Base-by-base conservation (phyloP, 139 green algal genomes). In the Tetradesmus lagerheimii region DNA sequence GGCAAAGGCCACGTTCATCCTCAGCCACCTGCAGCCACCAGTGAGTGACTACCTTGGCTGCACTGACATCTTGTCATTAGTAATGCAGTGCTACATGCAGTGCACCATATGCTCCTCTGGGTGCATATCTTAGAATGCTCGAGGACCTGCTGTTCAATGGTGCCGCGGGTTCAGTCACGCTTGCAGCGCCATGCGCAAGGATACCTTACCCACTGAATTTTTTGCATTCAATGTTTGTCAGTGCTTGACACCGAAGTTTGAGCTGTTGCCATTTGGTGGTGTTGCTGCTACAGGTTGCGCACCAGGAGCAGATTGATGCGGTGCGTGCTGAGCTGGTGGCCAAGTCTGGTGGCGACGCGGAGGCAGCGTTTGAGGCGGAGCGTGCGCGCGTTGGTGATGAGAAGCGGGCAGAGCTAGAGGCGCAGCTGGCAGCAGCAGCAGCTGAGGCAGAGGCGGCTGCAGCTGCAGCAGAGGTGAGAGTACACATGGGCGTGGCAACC, bases 1-100 rank as follows among this genome's bases (percentile, higher is more conserved):
- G 43, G 20, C 1, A 16, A 91, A 91, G 78, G 89, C 92, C 23
- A 91, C 86, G n/a, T 94, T 93, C 87, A 92, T 94, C 31, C 91
- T 95, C 16, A 84, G 23, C 0, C 47, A 93, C 71, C 82, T 95
- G 64, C 76, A 93, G 85, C 90, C 87, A 14, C 76, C 80, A 6
- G 71, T 92, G 37, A 66, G 57, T 45, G 66, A 25, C n/a, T 0
- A 15, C 27, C 8, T 37, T 83, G 38, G 29, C 23, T 82, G 76
- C 76, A 47, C 35, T 82, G 76, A 0, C 76, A n/a, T n/a, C n/a
- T n/a, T n/a, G n/a, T n/a, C n/a, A n/a, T n/a, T n/a, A 71, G 57
- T 23, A 31, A 1, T n/a, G 57, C 23, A 71, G 25, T n/a, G 57
- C 23, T 31, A n/a, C 57, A 31, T 71, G 57, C 57, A 64, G 14